Percentiles rank a stretch among this genome's conserved stretches.
These are phyloP conservation scores for Actinomucor elegans DNA, from an alignment of 371 early-diverging fungal genomes.

Conservation along the genomic window DNA sequence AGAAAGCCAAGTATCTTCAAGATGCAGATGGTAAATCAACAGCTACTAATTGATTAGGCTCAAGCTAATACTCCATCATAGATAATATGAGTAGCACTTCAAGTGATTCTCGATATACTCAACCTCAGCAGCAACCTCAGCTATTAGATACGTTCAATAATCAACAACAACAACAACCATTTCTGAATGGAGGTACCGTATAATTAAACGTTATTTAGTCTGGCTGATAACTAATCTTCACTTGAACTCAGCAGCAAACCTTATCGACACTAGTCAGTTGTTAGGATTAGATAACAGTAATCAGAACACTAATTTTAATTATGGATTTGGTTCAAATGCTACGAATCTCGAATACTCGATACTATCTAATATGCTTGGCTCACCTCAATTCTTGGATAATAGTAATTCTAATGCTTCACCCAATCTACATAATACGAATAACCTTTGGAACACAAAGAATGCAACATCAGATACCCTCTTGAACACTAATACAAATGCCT, in stretches of 20 bases:
- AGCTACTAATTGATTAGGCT: not conserved
- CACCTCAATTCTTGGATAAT: constrained; percentile 20
- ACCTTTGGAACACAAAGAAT: too few relatives aligned
- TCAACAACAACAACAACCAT: not conserved
- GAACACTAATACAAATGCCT: constrained; percentile 23
- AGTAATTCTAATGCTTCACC: too few relatives aligned
- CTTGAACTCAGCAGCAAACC: constrained; percentile 10
- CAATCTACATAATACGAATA: too few relatives aligned
- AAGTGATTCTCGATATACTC: constrained; percentile 2
- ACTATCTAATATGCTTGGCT: constrained; percentile 78
- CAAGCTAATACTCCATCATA: not conserved
- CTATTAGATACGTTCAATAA: constrained; percentile 1
- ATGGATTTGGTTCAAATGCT: constrained; percentile 82
- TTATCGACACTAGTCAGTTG: constrained; percentile 6
- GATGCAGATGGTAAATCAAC: constrained; percentile 36
- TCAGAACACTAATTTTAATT: constrained; percentile 18
- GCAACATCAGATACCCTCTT: constrained; percentile 3
- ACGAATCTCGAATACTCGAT: constrained; percentile 86
- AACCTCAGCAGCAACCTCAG: not conserved
- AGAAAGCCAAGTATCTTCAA: constrained; percentile 83
- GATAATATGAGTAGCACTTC: constrained; percentile 6
- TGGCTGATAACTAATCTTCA: not conserved
- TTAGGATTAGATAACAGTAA: constrained; percentile 2
- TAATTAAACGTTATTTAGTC: not conserved
- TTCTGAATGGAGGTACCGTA: constrained; percentile 13